These are phyloP conservation scores for Yamadazyma triangularis DNA, from an alignment of 1,139 yeast species.

Conservation along the genomic window DNA sequence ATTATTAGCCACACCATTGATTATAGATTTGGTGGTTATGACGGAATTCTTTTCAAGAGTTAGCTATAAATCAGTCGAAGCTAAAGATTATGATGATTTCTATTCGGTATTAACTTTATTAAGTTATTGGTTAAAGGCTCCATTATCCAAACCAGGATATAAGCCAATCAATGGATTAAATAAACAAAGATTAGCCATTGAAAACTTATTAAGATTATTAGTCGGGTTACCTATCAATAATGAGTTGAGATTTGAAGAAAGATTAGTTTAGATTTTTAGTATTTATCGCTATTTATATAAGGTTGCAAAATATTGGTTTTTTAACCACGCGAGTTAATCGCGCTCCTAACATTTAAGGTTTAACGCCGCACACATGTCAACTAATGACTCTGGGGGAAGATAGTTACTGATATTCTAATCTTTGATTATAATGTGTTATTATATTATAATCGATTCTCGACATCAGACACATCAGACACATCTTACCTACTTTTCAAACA, in stretches of 20 bases:
- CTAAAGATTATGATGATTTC: slow-evolving; percentile 54
- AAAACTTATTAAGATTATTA: slow-evolving; percentile 83
- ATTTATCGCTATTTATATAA: too few relatives aligned
- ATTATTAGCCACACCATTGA: slow-evolving; percentile 88
- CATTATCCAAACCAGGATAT: slow-evolving; percentile 85
- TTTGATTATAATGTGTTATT: too few relatives aligned
- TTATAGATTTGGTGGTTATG: slow-evolving; percentile 86
- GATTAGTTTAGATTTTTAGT: slow-evolving; percentile 46
- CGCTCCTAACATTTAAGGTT: too few relatives aligned
- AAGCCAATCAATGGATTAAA: slow-evolving; percentile 90
- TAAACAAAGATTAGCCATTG: slow-evolving; percentile 90
- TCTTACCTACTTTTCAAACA: too few relatives aligned
- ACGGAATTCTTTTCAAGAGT: slow-evolving; percentile 88
- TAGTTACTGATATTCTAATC: too few relatives aligned
- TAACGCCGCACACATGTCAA: too few relatives aligned
- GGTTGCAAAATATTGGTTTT: too few relatives aligned
- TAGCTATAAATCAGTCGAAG: slow-evolving; percentile 56
- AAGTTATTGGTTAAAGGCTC: slow-evolving; percentile 96
- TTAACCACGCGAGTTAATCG: too few relatives aligned
- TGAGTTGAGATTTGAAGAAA: slow-evolving; percentile 92
- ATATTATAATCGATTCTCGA: too few relatives aligned
- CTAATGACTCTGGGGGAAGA: too few relatives aligned
- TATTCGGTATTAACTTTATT: slow-evolving; percentile 85
- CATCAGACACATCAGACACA: too few relatives aligned
- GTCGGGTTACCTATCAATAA: slow-evolving; percentile 88